Evolutionary conservation across 2,329 filamentous ascomycete genomes (phyloP).

Genomic region (Arthrobotrys iridis): DNA sequence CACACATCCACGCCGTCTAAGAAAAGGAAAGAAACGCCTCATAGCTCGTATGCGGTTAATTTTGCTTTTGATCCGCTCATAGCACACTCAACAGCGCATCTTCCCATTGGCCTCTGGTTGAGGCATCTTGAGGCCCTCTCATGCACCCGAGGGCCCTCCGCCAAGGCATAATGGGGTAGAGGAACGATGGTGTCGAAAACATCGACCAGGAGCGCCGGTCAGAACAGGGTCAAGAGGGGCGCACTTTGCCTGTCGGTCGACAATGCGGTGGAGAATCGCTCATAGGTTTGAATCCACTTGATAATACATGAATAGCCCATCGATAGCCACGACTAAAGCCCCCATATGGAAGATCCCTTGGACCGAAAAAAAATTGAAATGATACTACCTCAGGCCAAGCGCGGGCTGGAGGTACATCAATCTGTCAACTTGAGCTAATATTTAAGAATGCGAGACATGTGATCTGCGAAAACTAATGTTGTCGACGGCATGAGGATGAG

Average conservation of each 20-base stretch:
- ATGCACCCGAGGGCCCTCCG: neutral
- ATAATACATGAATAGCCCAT: too few relatives aligned
- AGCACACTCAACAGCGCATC: neutral
- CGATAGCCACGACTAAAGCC: neutral
- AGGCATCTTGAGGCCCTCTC: neutral
- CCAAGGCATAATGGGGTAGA: neutral
- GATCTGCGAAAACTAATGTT: neutral
- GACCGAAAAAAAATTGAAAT: neutral
- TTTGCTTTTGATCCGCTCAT: neutral
- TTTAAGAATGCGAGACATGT: conserved; percentile 32
- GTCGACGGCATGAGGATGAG: neutral
- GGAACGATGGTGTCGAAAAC: neutral
- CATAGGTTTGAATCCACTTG: neutral
- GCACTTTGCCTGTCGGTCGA: neutral
- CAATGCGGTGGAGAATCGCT: neutral
- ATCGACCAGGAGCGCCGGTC: neutral
- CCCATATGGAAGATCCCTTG: neutral
- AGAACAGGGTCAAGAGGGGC: neutral
- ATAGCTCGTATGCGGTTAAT: conserved; percentile 4
- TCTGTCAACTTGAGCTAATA: neutral
- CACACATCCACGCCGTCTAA: too few relatives aligned
- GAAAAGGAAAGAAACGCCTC: neutral
- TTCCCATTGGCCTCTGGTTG: conserved; percentile 4
- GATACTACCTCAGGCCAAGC: too few relatives aligned
- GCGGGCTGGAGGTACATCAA: too few relatives aligned